Evolutionary conservation across 208 protist species (phyloP).

Genomic region (Acanthamoeba castellanii): DNA sequence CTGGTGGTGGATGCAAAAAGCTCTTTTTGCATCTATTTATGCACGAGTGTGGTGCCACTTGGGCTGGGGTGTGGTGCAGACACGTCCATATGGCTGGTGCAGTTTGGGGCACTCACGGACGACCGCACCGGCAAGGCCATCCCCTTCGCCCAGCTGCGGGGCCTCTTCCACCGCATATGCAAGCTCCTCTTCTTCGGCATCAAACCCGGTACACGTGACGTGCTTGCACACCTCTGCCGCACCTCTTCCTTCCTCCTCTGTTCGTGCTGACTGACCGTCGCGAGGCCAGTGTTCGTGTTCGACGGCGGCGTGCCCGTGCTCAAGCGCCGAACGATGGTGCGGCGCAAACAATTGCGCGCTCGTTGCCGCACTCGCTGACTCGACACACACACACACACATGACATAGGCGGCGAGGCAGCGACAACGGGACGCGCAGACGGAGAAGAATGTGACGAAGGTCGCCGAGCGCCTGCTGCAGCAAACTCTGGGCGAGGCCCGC

Average conservation of each 20-base stretch:
- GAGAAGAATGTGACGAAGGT: conserved; percentile 35
- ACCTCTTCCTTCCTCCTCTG: not conserved
- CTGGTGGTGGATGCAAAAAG: too few relatives aligned
- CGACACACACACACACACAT: not conserved
- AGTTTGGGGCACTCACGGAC: not conserved
- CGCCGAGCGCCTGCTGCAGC: not conserved
- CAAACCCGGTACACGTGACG: conserved; percentile 19
- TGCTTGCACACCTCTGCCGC: too few relatives aligned
- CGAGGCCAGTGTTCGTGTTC: conserved; percentile 61
- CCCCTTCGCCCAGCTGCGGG: conserved; percentile 41
- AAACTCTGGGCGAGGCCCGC: not conserved
- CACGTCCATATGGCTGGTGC: conserved; percentile 53
- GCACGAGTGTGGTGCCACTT: too few relatives aligned
- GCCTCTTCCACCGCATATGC: conserved; percentile 58
- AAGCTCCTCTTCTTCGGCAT: conserved; percentile 71
- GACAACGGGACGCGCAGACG: not conserved
- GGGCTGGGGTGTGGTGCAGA: too few relatives aligned
- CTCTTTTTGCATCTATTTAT: too few relatives aligned
- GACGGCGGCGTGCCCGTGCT: conserved; percentile 53
- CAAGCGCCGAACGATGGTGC: conserved; percentile 51
- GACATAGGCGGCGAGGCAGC: conserved; percentile 49
- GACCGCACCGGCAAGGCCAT: conserved; percentile 43
- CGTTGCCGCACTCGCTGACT: not conserved
- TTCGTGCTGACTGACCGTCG: not conserved
- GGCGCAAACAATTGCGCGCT: not conserved